These are phyloP conservation scores for Penicillium psychrofluorescens DNA, from an alignment of 495 filamentous ascomycete species.

Conservation along the genomic window DNA sequence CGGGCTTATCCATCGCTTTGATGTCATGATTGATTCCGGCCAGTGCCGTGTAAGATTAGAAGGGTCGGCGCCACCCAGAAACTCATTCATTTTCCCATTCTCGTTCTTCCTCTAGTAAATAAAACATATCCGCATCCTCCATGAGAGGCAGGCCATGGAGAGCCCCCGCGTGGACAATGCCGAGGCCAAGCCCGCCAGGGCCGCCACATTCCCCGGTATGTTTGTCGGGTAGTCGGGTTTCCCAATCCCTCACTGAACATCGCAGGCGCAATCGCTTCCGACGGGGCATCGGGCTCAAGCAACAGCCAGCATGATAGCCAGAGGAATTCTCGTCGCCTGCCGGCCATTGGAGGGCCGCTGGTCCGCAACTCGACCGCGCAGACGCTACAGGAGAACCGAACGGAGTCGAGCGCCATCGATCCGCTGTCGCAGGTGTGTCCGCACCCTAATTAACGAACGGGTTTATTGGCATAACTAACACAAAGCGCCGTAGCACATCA, in stretches of 20 bases:
- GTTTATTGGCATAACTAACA: background rate
- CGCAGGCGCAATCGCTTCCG: constrained; percentile 25
- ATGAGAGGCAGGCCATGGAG: constrained; percentile 8
- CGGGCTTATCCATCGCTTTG: constrained; percentile 18
- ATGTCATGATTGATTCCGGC: constrained; percentile 23
- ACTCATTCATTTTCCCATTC: background rate
- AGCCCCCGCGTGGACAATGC: constrained; percentile 6
- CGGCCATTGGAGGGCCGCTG: constrained; percentile 10
- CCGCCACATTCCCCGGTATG: constrained; percentile 16
- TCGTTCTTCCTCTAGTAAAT: background rate
- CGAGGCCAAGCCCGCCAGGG: constrained; percentile 7
- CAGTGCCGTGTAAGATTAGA: constrained; percentile 11
- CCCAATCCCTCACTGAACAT: background rate
- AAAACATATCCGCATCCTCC: background rate
- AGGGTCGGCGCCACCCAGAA: no score
- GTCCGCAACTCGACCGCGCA: constrained; percentile 22
- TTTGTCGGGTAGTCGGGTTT: constrained; percentile 1
- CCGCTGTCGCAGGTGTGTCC: constrained; percentile 48
- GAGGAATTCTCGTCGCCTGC: constrained; percentile 13
- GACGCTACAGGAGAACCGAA: constrained; percentile 22
- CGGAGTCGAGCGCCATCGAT: constrained; percentile 43
- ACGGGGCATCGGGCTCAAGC: constrained; percentile 30
- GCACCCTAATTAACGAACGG: no score
- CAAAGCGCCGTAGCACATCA: constrained; percentile 55
- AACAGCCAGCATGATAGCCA: constrained; percentile 27